A percentile compares a stretch with the other conserved stretches of the same genome.
phyloP scores from a whole-genome alignment of 805 yeast species.

The Suhomyces prunicola region DNA sequence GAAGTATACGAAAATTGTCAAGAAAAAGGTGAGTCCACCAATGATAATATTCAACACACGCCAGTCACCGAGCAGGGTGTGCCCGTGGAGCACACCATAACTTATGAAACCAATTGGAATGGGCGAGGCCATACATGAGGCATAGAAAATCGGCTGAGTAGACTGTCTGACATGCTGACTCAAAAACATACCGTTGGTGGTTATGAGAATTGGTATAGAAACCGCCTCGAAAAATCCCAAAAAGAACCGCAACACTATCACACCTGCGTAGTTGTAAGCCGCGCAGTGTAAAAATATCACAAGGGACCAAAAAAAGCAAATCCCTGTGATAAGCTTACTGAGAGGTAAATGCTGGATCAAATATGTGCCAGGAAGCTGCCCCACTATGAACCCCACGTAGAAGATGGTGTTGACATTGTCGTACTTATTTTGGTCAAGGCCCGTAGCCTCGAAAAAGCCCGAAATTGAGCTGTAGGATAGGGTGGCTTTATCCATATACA shows the following conservation, averaged over 20 bases:
- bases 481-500: constrained; percentile 53
- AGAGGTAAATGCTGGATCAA: constrained; percentile 45
- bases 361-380: constrained; percentile 43
- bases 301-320: constrained; percentile 44
- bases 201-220: constrained; percentile 32
- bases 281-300: constrained; percentile 47
- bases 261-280: constrained; percentile 44
- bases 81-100: constrained; percentile 33
- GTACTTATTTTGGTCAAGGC: constrained; percentile 40
- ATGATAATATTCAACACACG: constrained; percentile 52
- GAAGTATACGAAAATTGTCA: constrained; percentile 19
- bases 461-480: constrained; percentile 47
- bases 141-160: constrained; percentile 52
- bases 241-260: constrained; percentile 46
- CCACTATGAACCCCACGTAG: constrained; percentile 49
- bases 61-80: constrained; percentile 39
- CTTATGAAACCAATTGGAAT: constrained; percentile 53
- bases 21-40: constrained; percentile 50
- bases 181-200: constrained; percentile 50
- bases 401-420: constrained; percentile 51
- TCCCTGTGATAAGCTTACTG: constrained; percentile 33
- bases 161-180: constrained; percentile 45
- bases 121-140: constrained; percentile 48
- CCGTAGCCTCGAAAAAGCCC: constrained; percentile 47
- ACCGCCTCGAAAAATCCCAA: constrained; percentile 41